Evolutionary conservation across 495 filamentous ascomycete species (phyloP), one percentile per base, ranked within the genome.

Genomic region (Bryoglossum gracile): DNA sequence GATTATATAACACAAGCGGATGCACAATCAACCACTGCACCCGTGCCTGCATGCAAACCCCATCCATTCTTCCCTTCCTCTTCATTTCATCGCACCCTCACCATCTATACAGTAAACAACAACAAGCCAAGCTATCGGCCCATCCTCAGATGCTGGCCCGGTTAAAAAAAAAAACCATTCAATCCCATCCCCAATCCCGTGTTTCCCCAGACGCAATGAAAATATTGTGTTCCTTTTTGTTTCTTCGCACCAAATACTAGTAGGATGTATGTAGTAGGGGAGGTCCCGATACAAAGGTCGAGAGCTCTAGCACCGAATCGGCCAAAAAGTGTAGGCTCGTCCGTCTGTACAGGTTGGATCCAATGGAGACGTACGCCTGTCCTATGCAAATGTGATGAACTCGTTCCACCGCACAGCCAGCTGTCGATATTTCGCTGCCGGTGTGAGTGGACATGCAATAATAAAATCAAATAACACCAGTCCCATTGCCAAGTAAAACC

Each of bases 381-480:
- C 35, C 39, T 36, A 52, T 54, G 38, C 51, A 39, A 49, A 41
- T 22, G n/a, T 33, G 41, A 37, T 34, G 22, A 38, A 43, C 46
- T 51, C 46, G 19, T 53, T 54, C 50, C 54, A 49, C 48, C n/a
- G 48, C 48, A 54, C 51, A 49, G 44, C 50, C 49, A 49, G 34
- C 35, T 37, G 45, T 26, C 40, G 28, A 39, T n/a, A 14, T 42
- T n/a, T n/a, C 22, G 36, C 28, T 35, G 34, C 28, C 33, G 41
- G 24, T 33, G 24, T 28, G 5, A 8, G 36, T 24, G 45, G 35
- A 28, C 46, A 57, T 57, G 55, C 55, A 54, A 49, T 33, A 53
- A 47, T 48, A 28, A 56, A 53, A 54, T 42, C 50, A 53, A 28
- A 53, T 53, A 60, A 60, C 53, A 60, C 57, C 57, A 53, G 41